Evolutionary conservation across 495 filamentous ascomycete genomes (phyloP), one percentile per base, ranked within the genome.

Genomic region (Xylaria venustula): DNA sequence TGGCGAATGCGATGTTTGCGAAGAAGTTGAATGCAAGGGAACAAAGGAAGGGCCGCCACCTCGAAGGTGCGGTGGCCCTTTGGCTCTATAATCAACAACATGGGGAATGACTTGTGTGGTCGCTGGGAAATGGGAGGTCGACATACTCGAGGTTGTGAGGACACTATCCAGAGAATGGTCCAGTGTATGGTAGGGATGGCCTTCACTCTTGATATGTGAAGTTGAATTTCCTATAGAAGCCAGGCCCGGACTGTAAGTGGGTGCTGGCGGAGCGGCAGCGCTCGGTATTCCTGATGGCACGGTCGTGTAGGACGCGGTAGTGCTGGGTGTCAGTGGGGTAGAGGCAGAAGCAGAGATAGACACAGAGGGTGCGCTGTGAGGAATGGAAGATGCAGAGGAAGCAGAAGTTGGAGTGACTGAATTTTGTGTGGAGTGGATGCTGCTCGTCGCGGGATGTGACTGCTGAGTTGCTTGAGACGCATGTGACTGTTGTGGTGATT

Each of bases 91-190:
- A 64, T 64, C 44, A 66, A 67, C 37, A 63, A 63, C 51, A 64
- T 65, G 57, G 62, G 66, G 55, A 58, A 51, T 63, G 57, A 70
- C 68, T 34, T 56, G 49, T 52, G 62, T 76, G 53, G 54, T 62
- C 47, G 71, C 69, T 59, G 68, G 73, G 60, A 75, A 77, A 58
- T 75, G 72, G 58, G 74, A 67, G 30, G 72, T 64, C 51, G 73
- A 73, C 58, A 71, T 70, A 64, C 73, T 67, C 54, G 68, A 61
- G 46, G 66, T 63, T 45, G 56, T 69, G 11, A 73, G 71, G 34
- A 77, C 71, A 61, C 71, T 75, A 61, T 87, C 85, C 60, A 95
- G 78, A 17, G 90, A 85, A 57, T 90, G 89, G 72, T 97, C 92
- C 67, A 96, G 87, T 55, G 87, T 78, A 57, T 81, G 77, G 75